Evolutionary conservation across 176 grass and related monocot species (phyloP).

Genomic region (Cocos nucifera): DNA sequence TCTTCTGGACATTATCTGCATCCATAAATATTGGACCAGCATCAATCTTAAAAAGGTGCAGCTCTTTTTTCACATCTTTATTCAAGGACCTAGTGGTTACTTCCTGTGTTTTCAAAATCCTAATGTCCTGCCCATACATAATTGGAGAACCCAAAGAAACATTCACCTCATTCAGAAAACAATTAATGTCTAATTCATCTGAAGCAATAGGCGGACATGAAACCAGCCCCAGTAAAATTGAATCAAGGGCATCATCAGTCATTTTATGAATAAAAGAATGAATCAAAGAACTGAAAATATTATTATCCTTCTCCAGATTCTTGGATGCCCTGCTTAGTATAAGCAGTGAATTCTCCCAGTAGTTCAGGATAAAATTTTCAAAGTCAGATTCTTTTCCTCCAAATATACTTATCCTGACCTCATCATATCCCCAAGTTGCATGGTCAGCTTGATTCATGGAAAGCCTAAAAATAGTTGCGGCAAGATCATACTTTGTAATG

Average conservation of each 20-base stretch:
- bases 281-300: conserved; percentile 35
- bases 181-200: conserved; percentile 62
- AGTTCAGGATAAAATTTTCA: conserved; percentile 40
- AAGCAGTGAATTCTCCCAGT: conserved; percentile 57
- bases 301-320: conserved; percentile 17
- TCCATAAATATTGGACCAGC: conserved; percentile 5
- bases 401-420: conserved; percentile 36
- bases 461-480: conserved; percentile 78
- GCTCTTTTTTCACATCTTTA: conserved; percentile 22
- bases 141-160: conserved; percentile 35
- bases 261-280: conserved; percentile 30
- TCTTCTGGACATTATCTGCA: conserved; percentile 11
- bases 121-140: conserved; percentile 59
- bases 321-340: conserved; percentile 29
- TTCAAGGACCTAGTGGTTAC: not conserved
- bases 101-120: conserved; percentile 46
- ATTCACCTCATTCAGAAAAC: conserved; percentile 42
- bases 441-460: conserved; percentile 33
- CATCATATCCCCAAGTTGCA: conserved; percentile 17
- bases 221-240: conserved; percentile 41
- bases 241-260: conserved; percentile 37
- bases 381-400: conserved; percentile 30
- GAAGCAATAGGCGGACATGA: conserved; percentile 69
- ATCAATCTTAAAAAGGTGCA: conserved; percentile 33
- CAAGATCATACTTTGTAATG: conserved; percentile 32